Evolutionary conservation across 371 early-diverging fungal species (phyloP).

Genomic region (Racocetra persica): DNA sequence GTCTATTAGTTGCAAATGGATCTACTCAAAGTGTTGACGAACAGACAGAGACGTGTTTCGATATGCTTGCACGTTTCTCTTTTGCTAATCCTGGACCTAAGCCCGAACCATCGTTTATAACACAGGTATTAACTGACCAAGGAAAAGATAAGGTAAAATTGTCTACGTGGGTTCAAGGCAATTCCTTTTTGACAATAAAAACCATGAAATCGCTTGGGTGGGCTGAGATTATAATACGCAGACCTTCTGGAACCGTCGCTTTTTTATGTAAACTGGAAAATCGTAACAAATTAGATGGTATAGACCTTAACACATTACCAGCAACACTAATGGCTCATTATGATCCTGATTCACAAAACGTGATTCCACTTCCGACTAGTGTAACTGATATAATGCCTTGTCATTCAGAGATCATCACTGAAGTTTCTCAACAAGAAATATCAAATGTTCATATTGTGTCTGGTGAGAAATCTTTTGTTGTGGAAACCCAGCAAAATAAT

Average conservation of each 20-base stretch:
- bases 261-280: conserved; percentile 79
- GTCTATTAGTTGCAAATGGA: conserved; percentile 67
- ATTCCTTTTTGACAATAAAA: conserved; percentile 78
- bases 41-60: conserved; percentile 87
- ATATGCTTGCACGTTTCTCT: conserved; percentile 89
- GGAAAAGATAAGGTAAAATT: conserved; percentile 57
- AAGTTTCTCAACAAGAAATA: not conserved
- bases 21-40: conserved; percentile 68
- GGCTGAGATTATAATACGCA: conserved; percentile 83
- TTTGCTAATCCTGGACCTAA: conserved; percentile 77
- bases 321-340: conserved; percentile 70
- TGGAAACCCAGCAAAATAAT: not conserved
- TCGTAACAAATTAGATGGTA: conserved; percentile 56
- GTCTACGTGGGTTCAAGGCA: conserved; percentile 87
- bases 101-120: conserved; percentile 53
- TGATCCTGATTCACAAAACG: conserved; percentile 51
- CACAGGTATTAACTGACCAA: conserved; percentile 32
- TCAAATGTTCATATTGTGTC: not conserved
- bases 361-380: not conserved
- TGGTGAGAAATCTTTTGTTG: not conserved
- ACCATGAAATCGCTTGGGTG: conserved; percentile 72
- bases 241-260: conserved; percentile 82
- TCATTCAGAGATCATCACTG: not conserved
- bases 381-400: not conserved
- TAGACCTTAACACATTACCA: conserved; percentile 63